These are phyloP conservation scores for Fusarium mundagurra DNA, from an alignment of 2,329 filamentous ascomycete genomes.

Conservation along the genomic window DNA sequence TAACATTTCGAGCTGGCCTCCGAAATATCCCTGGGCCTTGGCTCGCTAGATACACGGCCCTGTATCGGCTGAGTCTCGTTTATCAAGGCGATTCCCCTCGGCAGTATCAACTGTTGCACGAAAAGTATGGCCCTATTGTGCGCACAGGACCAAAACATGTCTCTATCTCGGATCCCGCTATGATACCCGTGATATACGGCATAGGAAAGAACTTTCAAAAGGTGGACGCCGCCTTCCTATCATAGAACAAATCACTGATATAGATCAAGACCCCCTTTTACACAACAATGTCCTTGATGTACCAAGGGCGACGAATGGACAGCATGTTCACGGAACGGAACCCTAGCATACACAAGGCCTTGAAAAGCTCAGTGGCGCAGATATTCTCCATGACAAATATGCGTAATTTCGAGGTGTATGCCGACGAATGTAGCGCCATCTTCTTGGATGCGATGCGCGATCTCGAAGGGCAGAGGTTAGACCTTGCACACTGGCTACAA, in stretches of 20 bases:
- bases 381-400: neutral
- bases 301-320: neutral
- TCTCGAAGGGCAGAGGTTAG: neutral
- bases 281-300: neutral
- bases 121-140: neutral
- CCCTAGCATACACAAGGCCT: accelerated
- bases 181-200: neutral
- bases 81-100: neutral
- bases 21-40: neutral
- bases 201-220: neutral
- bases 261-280: neutral
- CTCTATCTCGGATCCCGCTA: neutral
- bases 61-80: neutral
- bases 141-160: neutral
- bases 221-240: accelerated
- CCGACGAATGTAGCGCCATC: neutral
- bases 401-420: neutral
- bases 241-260: neutral
- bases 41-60: neutral
- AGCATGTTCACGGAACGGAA: neutral
- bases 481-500: neutral
- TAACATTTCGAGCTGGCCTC: neutral
- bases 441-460: neutral
- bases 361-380: neutral
- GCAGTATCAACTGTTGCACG: neutral